phyloP scores from a whole-genome alignment of 768 basidiomycete genomes.

The Naematelia aurantialba region DNA sequence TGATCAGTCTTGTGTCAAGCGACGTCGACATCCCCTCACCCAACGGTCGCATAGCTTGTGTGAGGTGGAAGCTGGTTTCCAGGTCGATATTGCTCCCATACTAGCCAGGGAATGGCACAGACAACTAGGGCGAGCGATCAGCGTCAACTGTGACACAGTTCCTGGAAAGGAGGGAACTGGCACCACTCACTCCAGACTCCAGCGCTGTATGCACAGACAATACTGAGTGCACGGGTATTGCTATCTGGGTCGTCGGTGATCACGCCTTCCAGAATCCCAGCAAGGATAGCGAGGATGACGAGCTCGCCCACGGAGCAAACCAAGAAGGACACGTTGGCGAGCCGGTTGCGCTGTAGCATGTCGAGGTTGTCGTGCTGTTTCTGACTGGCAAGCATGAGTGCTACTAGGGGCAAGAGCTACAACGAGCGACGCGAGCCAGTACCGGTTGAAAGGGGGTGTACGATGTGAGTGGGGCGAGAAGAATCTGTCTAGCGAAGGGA shows the following conservation, averaged over 20 bases:
- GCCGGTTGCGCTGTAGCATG: conserved; percentile 66
- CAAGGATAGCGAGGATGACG: conserved; percentile 66
- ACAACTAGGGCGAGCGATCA: conserved; percentile 59
- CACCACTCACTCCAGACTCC: conserved; percentile 61
- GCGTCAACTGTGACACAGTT: no score
- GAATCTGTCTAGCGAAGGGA: no score
- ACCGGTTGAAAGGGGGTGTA: no score
- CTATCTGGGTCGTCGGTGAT: conserved; percentile 63
- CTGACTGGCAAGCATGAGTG: conserved; percentile 26
- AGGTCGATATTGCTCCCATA: conserved; percentile 78
- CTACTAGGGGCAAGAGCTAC: conserved; percentile 3
- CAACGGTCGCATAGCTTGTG: conserved; percentile 72
- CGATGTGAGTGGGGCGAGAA: no score
- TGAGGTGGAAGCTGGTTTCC: conserved; percentile 74
- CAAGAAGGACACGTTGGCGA: conserved; percentile 72
- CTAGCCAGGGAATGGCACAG: conserved; percentile 82
- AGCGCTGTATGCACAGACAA: conserved; percentile 72
- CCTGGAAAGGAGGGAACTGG: not conserved
- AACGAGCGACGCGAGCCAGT: no score
- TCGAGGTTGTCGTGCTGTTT: conserved; percentile 52
- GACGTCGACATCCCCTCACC: conserved; percentile 55
- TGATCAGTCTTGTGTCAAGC: not conserved
- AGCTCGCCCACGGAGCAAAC: conserved; percentile 69
- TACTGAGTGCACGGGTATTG: conserved; percentile 71
- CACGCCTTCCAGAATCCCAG: conserved; percentile 68